Evolutionary conservation across 1,139 yeast genomes (phyloP), one percentile per base, ranked within the genome.

Genomic region (Yarrowia galli): DNA sequence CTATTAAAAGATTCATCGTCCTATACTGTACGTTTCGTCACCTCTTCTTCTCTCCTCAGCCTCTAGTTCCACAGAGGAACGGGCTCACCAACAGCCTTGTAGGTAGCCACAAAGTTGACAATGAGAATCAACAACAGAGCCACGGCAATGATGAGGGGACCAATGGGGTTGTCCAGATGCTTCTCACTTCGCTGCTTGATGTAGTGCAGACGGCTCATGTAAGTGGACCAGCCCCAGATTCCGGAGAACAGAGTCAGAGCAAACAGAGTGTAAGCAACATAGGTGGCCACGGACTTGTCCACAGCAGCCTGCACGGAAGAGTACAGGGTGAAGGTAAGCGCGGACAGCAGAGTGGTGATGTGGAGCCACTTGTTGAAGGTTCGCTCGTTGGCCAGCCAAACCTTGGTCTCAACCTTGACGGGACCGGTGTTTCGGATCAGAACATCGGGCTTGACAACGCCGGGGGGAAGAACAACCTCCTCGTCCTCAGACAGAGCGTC

Each of bases 311-410:
- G 81, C 18, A 92, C 90, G n/a, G 97, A 87, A 48, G 87, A 85
- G 80, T 91, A 91, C 68, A 95, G 85, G 18, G 97, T 84, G 75
- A 93, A 92, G 0, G 98, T 92, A 74, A 95, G 81, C 0, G 95
- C 88, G n/a, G 97, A 87, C 71, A 95, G 82, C 75, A 95, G 81
- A 0, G 96, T 87, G n/a, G 97, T 90, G 12, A 93, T 95, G 74
- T 90, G 95, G 72, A 95, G 83, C 99, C 99, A 95, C 78, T 96
- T 87, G 82, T 91, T 89, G 80, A 93, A 93, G 2, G 99, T 95
- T 79, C 99, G 89, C 80, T 95, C 99, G 76, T 95, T 95, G 42
- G 99, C 99, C 71, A 95, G 83, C 98, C 99, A 95, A 46, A 95
- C 99, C 78, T 95, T 95, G 42, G 98, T 96, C 81, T 95, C 99